Base-by-base conservation (phyloP, 2,329 filamentous ascomycete genomes). In the Incumbomyces lentus region DNA sequence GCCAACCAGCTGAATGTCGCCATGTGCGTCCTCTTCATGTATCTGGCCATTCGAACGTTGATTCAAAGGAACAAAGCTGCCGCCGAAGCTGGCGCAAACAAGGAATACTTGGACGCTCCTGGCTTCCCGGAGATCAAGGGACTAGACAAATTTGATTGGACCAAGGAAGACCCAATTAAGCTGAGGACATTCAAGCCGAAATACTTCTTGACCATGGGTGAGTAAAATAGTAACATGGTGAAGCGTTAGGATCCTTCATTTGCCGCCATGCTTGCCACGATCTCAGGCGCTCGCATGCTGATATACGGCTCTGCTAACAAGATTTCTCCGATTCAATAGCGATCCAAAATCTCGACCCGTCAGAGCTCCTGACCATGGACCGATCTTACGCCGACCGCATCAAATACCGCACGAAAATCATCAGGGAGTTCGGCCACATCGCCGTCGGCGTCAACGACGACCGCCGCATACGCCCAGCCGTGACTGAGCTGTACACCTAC, bases 121-220 rank as follows among this genome's bases (percentile, higher is more conserved):
- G 57, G 50, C 16, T 61, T 59, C 38, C 58, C 60, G 2, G 40
- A 54, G 1, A 56, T 67, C 32, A 55, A 63, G 17, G 68, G 75
- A 2, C 62, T 79, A 3, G 39, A 58, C 2, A 59, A 68, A 46
- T 76, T 81, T 52, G 61, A 75, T 49, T 74, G 74, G 68, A 57
- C 65, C 43, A 65, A 61, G 0, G 72, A 69, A 29, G 66, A 72
- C 47, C 78, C 75, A 0, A 57, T 77, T 32, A 69, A 74, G 47
- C 58, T 78, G 10, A 66, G 78, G 12, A 73, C 75, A 0, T 79
- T 79, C 60, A 79, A 77, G 59, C 70, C 75, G 4, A 78, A 73
- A 54, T 82, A 77, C 56, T 71, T 81, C 56, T 60, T 82, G 42
- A 80, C 78, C 5, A 82, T 82, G 78, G 74, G 77, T 79, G 61